These are phyloP conservation scores for Eremochloa ophiuroides DNA, from an alignment of 176 grass and related monocot genomes.

Conservation along the genomic window DNA sequence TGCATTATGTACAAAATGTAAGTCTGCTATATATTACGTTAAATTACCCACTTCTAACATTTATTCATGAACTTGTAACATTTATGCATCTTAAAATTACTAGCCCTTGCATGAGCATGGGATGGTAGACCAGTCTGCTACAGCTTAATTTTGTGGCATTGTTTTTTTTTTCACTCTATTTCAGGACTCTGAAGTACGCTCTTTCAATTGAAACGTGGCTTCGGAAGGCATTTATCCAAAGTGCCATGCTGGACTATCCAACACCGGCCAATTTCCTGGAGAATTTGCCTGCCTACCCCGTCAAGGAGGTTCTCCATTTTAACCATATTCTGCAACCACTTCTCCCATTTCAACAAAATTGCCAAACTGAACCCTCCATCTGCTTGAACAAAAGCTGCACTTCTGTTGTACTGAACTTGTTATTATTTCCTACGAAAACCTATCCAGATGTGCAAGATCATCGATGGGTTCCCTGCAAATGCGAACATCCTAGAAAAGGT, in stretches of 20 bases:
- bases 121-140: too few relatives aligned
- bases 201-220: slow-evolving; percentile 52
- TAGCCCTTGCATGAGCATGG: too few relatives aligned
- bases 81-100: too few relatives aligned
- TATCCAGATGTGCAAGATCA: slow-evolving; percentile 83
- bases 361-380: neutral
- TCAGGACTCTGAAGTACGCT: slow-evolving; percentile 42
- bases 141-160: neutral
- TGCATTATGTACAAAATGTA: too few relatives aligned
- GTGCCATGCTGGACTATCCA: slow-evolving; percentile 84
- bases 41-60: too few relatives aligned
- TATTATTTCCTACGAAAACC: neutral
- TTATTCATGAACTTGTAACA: too few relatives aligned
- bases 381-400: neutral
- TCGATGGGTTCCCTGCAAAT: slow-evolving; percentile 47
- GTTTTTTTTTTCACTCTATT: neutral
- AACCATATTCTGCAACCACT: neutral
- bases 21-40: too few relatives aligned
- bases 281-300: slow-evolving; percentile 74
- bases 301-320: slow-evolving; percentile 59
- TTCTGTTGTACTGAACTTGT: neutral
- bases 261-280: slow-evolving; percentile 60
- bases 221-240: slow-evolving; percentile 57
- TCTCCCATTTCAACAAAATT: neutral
- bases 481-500: slow-evolving; percentile 50